Evolutionary conservation across 1,139 yeast species (phyloP).

Genomic region (Yamadazyma sp.): DNA sequence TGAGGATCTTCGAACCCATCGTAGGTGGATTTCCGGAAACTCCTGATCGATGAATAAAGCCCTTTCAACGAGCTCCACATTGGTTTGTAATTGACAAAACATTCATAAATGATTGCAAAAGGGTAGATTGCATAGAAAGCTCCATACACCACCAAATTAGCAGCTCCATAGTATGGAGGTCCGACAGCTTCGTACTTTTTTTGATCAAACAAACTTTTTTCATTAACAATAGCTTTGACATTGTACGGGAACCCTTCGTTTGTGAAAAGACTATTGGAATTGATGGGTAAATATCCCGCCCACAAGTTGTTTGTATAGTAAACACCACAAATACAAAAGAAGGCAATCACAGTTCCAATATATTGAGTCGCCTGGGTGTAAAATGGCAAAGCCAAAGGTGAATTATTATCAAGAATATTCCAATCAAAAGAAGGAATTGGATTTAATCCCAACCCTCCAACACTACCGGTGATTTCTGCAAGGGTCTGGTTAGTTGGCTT

Average conservation of each 20-base stretch:
- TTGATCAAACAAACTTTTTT: slow-evolving; percentile 27
- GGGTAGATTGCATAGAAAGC: slow-evolving; percentile 42
- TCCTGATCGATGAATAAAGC: slow-evolving; percentile 20
- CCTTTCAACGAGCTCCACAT: slow-evolving; percentile 30
- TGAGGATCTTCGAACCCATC: slow-evolving; percentile 57
- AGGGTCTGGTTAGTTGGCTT: slow-evolving; percentile 38
- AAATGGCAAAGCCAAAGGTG: slow-evolving; percentile 38
- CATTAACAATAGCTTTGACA: slow-evolving; percentile 29
- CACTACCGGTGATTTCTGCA: slow-evolving; percentile 36
- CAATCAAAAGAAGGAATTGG: slow-evolving; percentile 47
- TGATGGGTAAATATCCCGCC: slow-evolving; percentile 38
- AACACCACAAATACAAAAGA: slow-evolving; percentile 28
- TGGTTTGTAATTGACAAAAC: slow-evolving; percentile 37
- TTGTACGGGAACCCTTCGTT: slow-evolving; percentile 31
- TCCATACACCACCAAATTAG: slow-evolving; percentile 40
- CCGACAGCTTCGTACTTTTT: slow-evolving; percentile 43
- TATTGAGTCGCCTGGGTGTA: slow-evolving; percentile 34
- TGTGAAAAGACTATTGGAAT: slow-evolving; percentile 34
- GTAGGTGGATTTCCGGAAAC: slow-evolving; percentile 42
- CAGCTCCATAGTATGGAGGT: slow-evolving; percentile 61
- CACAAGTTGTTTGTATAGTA: slow-evolving; percentile 37
- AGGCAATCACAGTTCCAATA: slow-evolving; percentile 31
- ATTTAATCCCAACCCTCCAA: slow-evolving; percentile 41
- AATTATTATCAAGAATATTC: slow-evolving; percentile 37
- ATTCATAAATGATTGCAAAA: slow-evolving; percentile 38